Evolutionary conservation across 2,329 filamentous ascomycete species (phyloP), one percentile per base, ranked within the genome.

Genomic region (Neophaeococcomyces mojaviensis): DNA sequence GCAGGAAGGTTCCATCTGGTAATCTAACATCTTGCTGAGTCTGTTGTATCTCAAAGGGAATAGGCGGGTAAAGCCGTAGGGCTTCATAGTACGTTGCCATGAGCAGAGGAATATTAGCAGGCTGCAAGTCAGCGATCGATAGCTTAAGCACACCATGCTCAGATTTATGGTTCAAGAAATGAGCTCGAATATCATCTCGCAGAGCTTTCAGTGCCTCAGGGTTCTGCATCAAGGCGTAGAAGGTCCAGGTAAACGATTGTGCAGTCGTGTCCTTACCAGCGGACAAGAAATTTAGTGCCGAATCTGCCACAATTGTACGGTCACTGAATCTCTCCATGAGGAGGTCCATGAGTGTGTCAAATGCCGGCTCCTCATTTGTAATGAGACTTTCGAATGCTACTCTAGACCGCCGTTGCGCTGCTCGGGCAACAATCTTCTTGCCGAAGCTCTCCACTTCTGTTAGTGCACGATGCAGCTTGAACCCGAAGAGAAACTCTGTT

Each of bases 21-120:
- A 84, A 67, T 0, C 70, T 74, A 2, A 72, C 72, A 15, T 68
- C 59, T 43, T 66, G 59, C 19, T 72, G 69, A 49, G 71, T 72
- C 60, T 84, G 77, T 58, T 79, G 80, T 53, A 84, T 74, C 57
- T 84, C 80, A 49, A 84, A 78, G 1, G 80, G 80, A 22, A 84
- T 75, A 2, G 79, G 79, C 2, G 80, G 80, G 52, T 76, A 81
- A 5, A 83, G 65, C 3, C 80, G 73, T 2, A 84, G 64, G 2
- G 74, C 61, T 56, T 84, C 80, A 60, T 80, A 78, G 57, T 65
- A 81, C 10, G 77, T 71, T 31, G 80, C 77, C 51, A 75, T 70
- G n/a, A 70, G 71, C 58, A 78, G 81, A 2, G 79, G 78, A 30
- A 77, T 56, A 8, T 65, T 59, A 8, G 58, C 37, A 0, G 75